Percentiles rank a stretch among this genome's conserved stretches.
phyloP scores from a whole-genome alignment of 78 protist species.

The Anaeramoeba flamelloides region DNA sequence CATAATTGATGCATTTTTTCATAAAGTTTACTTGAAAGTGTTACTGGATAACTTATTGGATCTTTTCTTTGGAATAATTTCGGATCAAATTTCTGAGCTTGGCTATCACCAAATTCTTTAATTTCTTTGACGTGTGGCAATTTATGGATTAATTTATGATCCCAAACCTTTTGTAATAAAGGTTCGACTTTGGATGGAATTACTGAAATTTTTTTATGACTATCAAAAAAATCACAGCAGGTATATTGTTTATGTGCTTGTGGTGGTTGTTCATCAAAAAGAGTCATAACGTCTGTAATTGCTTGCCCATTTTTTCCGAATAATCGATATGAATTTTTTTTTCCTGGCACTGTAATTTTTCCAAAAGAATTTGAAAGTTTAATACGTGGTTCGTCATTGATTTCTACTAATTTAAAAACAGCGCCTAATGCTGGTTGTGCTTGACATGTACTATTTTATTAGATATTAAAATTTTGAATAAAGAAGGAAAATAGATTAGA shows the following conservation, averaged over 20 bases:
- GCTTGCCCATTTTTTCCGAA: background rate
- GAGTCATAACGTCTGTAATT: background rate
- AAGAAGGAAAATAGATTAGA: too few relatives aligned
- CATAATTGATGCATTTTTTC: background rate
- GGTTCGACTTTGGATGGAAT: background rate
- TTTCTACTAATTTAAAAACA: constrained; percentile 57
- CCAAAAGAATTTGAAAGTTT: background rate
- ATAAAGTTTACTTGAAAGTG: background rate
- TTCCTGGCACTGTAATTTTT: background rate
- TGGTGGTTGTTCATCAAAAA: background rate
- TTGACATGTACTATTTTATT: constrained; percentile 31
- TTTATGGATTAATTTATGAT: background rate
- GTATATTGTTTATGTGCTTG: background rate
- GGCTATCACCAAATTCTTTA: background rate
- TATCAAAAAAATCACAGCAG: background rate
- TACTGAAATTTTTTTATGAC: background rate
- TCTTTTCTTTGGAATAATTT: background rate
- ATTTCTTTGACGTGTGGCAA: background rate
- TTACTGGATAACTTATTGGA: background rate
- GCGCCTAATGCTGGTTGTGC: constrained; percentile 78
- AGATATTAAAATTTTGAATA: too few relatives aligned
- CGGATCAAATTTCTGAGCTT: background rate
- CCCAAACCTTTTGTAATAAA: background rate
- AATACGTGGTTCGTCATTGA: background rate
- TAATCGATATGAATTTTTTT: background rate